phyloP scores from a whole-genome alignment of 805 yeast genomes.

The Saccharomycopsis oosterbeekiorum region DNA sequence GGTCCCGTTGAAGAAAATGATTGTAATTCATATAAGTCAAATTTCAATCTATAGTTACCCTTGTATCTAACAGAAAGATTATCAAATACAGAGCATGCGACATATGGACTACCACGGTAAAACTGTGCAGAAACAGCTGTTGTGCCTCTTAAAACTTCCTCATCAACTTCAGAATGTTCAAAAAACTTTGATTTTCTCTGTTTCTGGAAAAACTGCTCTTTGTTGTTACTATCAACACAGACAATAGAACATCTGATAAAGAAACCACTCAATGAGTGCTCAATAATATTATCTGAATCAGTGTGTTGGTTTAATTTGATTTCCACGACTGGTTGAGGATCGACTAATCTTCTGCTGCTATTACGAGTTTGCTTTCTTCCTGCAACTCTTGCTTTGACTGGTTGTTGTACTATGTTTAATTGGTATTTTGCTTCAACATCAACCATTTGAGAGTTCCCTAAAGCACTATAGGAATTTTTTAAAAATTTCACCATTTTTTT shows the following conservation, averaged over 20 bases:
- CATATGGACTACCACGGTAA: slow-evolving; percentile 15
- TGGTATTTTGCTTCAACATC: slow-evolving; percentile 4
- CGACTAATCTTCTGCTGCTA: slow-evolving; percentile 18
- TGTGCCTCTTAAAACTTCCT: slow-evolving; percentile 18
- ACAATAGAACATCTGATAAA: slow-evolving; percentile 17
- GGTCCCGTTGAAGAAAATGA: slow-evolving; percentile 5
- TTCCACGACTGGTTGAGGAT: slow-evolving; percentile 19
- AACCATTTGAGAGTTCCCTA: slow-evolving; percentile 1
- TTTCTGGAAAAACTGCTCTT: slow-evolving; percentile 15
- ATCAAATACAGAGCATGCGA: slow-evolving; percentile 19
- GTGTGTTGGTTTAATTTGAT: slow-evolving; percentile 6
- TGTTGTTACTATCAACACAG: slow-evolving; percentile 12
- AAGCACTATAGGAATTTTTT: slow-evolving; percentile 15
- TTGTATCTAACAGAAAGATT: slow-evolving; percentile 18
- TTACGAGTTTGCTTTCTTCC: slow-evolving; percentile 18
- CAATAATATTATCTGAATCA: slow-evolving; percentile 7
- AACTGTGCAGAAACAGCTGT: slow-evolving; percentile 18
- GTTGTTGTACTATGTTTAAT: slow-evolving; percentile 17
- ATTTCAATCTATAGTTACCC: slow-evolving; percentile 16
- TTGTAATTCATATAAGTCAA: slow-evolving; percentile 17
- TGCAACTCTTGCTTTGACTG: slow-evolving; percentile 19
- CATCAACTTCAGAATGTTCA: slow-evolving; percentile 6
- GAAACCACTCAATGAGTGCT: slow-evolving; percentile 15
- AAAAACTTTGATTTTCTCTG: slow-evolving; percentile 15
- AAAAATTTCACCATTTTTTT: slow-evolving; percentile 16